These are phyloP conservation scores for Rhodofomes roseus DNA, from an alignment of 1,284 basidiomycete genomes.

Conservation along the genomic window DNA sequence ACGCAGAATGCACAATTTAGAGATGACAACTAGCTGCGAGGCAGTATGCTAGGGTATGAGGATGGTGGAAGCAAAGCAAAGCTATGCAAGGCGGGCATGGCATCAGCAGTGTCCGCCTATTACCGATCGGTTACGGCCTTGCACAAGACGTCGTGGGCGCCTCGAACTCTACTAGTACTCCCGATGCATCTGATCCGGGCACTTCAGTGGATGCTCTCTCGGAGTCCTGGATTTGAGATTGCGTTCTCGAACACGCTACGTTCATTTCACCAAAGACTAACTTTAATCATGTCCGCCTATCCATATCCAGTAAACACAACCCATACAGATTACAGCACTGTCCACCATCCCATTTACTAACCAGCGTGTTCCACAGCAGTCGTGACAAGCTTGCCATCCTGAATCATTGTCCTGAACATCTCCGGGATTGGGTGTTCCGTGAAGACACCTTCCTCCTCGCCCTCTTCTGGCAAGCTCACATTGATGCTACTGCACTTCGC, in stretches of 20 bases:
- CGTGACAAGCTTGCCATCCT: constrained; percentile 85
- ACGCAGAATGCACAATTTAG: neutral
- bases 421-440: constrained; percentile 92
- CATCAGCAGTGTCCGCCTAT: neutral
- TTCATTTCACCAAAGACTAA: neutral
- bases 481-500: constrained; percentile 96
- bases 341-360: constrained; percentile 28
- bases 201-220: neutral
- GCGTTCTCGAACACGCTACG: neutral
- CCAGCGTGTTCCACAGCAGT: constrained; percentile 88
- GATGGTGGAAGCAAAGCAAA: neutral
- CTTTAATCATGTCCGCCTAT: neutral
- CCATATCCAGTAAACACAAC: neutral
- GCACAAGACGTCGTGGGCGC: neutral
- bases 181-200: neutral
- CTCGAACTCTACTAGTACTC: neutral
- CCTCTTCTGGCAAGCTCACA: constrained; percentile 83
- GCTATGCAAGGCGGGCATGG: neutral
- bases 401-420: constrained; percentile 87
- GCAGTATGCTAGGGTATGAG: neutral
- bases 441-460: constrained; percentile 90
- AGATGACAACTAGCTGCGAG: neutral
- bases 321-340: neutral
- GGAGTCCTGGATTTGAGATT: neutral
- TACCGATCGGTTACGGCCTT: neutral